Percentiles rank a stretch among this genome's conserved stretches.
These are phyloP conservation scores for Didymosphaeria variabile DNA, from an alignment of 2,329 filamentous ascomycete species.

Conservation along the genomic window DNA sequence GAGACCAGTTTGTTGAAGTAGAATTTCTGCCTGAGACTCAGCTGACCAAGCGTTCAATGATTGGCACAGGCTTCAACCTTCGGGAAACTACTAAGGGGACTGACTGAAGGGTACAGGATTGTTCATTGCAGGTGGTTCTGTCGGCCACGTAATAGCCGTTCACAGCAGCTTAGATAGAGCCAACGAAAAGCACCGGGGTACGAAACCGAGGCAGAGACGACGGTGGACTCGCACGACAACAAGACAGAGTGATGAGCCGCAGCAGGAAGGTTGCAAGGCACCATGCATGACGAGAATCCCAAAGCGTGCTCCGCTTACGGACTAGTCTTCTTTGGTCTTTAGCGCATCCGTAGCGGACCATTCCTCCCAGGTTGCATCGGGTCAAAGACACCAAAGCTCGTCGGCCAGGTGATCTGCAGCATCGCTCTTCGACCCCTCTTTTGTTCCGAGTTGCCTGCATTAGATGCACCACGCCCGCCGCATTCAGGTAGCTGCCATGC, in stretches of 20 bases:
- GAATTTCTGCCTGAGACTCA: too few relatives aligned
- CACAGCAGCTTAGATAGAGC: not conserved
- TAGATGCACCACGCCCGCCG: constrained; percentile 1
- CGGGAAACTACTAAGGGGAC: too few relatives aligned
- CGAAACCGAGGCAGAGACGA: not conserved
- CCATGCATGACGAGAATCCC: constrained; percentile 6
- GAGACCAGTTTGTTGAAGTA: too few relatives aligned
- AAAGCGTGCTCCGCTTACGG: not conserved
- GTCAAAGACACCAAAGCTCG: not conserved
- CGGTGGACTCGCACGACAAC: not conserved
- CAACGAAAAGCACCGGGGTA: not conserved
- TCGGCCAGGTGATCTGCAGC: constrained; percentile 2
- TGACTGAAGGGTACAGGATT: not conserved
- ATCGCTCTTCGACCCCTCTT: constrained; percentile 9
- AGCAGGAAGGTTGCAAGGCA: constrained; percentile 5
- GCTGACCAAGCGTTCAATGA: too few relatives aligned
- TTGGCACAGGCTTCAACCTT: too few relatives aligned
- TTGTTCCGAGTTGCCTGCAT: constrained; percentile 1
- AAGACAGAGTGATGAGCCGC: not conserved
- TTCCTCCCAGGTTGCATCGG: not conserved
- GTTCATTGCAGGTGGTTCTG: not conserved
- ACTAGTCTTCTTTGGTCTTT: not conserved
- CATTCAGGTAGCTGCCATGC: constrained; percentile 1
- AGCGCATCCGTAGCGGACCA: not conserved
- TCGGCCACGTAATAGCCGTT: not conserved